Conservation (phyloP, 2,329 filamentous ascomycete species). For the Aspergillus pseudonomiae region DNA sequence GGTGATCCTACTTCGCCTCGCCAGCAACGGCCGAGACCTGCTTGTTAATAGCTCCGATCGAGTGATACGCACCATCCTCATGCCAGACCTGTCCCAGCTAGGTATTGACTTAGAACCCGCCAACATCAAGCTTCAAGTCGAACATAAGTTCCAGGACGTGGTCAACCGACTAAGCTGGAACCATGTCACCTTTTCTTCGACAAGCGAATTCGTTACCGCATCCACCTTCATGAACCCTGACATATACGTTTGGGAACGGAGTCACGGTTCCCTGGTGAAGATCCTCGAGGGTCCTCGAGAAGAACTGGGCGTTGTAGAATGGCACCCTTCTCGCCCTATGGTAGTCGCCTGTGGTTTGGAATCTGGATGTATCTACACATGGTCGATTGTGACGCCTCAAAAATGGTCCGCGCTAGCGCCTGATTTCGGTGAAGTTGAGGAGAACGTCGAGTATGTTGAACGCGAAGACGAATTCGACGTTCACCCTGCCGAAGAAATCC, state of each 20-base stretch:
- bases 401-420: constrained; percentile 96
- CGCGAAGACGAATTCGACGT: constrained; percentile 98
- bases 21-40: constrained; percentile 80
- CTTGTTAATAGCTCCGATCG: constrained; percentile 93
- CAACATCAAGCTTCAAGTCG: constrained; percentile 84
- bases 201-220: constrained; percentile 92
- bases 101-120: constrained; percentile 71
- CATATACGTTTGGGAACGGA: constrained; percentile 96
- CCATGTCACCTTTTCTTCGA: constrained; percentile 91
- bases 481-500: constrained; percentile 90
- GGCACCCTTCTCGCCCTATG: constrained; percentile 87
- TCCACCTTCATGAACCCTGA: constrained; percentile 99
- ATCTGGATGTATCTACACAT: constrained; percentile 90
- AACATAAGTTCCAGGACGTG: constrained; percentile 98
- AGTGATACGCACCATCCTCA: constrained; percentile 87
- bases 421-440: constrained; percentile 95
- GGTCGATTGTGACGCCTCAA: constrained; percentile 93
- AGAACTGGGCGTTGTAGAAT: constrained; percentile 94
- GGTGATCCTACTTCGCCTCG: constrained; percentile 84
- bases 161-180: constrained; percentile 97
- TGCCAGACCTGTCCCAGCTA: constrained; percentile 71
- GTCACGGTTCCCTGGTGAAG: constrained; percentile 89
- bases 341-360: constrained; percentile 91
- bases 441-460: constrained; percentile 96
- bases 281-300: constrained; percentile 97